Evolutionary conservation across 306 rosid species (phyloP), one percentile per base, ranked within the genome.

Genomic region (Rosa lucieae): DNA sequence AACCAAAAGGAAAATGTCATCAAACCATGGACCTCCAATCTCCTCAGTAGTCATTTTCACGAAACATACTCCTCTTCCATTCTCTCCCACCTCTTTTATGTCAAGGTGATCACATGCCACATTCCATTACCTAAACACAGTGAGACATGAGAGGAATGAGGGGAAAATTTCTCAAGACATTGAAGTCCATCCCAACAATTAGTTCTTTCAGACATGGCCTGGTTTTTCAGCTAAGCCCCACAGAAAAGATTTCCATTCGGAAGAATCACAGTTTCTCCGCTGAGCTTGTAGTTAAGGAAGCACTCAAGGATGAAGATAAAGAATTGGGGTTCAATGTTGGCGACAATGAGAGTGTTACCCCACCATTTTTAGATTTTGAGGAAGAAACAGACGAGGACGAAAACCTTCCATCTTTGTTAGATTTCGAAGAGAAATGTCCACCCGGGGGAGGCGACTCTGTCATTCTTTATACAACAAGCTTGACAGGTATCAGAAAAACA

Each of bases 401-500:
- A 44, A 78, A 81, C n/a, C 67, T 40, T 76, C 82, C 93, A 20
- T 88, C 86, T 72, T 79, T 94, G 17, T 44, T 29, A 59, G 89
- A 88, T 78, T 93, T 91, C 62, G 88, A 95, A 83, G 96, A 88
- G 78, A 82, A 80, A 5, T 88, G 94, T 82, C 98, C 96, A 53
- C 98, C 98, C 5, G 94, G 92, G 12, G 97, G 93, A 82, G 88
- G 69, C 48, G 69, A 86, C 3, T 79, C 88, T 13, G 87, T 93
- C 77, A 46, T 96, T 76, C 85, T 96, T 53, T 96, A 96, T 88
- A 89, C 97, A 20, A 96, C 99, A 72, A 96, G 94, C 83, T 73
- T 96, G 86, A 85, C 94, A 51, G 91, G 99, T 4, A 87, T 96
- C 68, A 85, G 98, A 71, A 96, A 96, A 83, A 93, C 99, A 3